Evolutionary conservation across 768 basidiomycete genomes (phyloP), one percentile per base, ranked within the genome.

Genomic region (Boletus reticulatus): DNA sequence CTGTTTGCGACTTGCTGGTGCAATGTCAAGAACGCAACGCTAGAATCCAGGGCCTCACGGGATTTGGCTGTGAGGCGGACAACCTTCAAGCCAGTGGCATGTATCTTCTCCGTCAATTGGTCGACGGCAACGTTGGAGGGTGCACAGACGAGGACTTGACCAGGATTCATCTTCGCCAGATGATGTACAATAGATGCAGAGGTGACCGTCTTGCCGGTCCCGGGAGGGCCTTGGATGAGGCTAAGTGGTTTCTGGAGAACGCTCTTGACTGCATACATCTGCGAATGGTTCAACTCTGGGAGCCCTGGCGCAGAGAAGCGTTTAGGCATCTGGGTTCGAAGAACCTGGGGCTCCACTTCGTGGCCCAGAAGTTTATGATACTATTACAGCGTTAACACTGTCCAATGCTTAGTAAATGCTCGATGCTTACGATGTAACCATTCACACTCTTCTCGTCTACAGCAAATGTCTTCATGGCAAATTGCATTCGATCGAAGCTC

Each of bases 71-170:
- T 97, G 24, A 98, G 80, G 42, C 97, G 93, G 47, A 98, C 97
- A 59, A 97, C 97, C 72, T 98, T 98, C 62, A 98, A 79, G 0
- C 97, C 96, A n/a, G 97, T 98, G n/a, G 87, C 78, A 67, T 98
- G 97, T 58, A 99, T 98, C 78, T 98, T 98, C 75, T 98, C 97
- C 20, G 96, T 97, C 52, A 99, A 84, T 69, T 99, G 97, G 68
- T 99, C 97, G 56, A 99, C 97, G 44, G 97, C 97, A 63, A 99
- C 97, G 74, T 99, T 99, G 50, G 96, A 98, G 0, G 97, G 97
- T 9, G 97, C 97, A 69, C 94, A 95, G 59, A 99, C 97, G 48
- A 99, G 90, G 41, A 99, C 97, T 73, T 98, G 97, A 48, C 96
- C 96, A 0, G 95, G 94, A 67, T 98, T 98, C 96, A 99, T 98